These are phyloP conservation scores for Podospora fimiseda DNA, from an alignment of 495 filamentous ascomycete genomes.

Conservation along the genomic window DNA sequence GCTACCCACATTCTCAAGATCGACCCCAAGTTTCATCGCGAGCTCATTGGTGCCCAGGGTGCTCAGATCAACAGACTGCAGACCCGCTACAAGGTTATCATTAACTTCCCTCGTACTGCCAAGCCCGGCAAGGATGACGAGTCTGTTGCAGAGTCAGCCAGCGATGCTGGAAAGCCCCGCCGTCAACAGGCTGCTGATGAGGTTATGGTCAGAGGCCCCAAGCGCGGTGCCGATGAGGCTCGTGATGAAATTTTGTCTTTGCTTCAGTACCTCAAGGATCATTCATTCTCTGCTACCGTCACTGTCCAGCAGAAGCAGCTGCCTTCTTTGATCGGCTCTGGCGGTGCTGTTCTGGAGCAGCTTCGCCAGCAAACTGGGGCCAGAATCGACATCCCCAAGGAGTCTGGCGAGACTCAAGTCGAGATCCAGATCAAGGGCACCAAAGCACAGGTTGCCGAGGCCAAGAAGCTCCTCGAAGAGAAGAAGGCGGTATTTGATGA, in stretches of 20 bases:
- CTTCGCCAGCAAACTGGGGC: conserved; percentile 75
- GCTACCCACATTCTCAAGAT: conserved; percentile 80
- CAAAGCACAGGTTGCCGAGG: conserved; percentile 79
- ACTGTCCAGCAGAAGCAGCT: conserved; percentile 82
- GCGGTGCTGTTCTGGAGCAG: conserved; percentile 83
- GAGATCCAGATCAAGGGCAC: conserved; percentile 87
- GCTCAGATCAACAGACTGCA: conserved; percentile 88
- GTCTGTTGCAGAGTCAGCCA: conserved; percentile 59
- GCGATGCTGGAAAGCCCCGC: conserved; percentile 60
- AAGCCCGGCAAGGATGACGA: conserved; percentile 58
- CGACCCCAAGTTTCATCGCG: conserved; percentile 76
- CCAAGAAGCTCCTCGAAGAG: conserved; percentile 80
- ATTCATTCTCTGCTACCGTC: conserved; percentile 69
- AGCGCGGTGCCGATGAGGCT: conserved; percentile 82
- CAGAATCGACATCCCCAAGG: conserved; percentile 79
- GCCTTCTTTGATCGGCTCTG: conserved; percentile 81
- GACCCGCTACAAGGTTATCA: conserved; percentile 81
- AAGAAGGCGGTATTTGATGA: conserved; percentile 80
- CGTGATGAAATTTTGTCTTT: conserved; percentile 82
- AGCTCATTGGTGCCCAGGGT: conserved; percentile 84
- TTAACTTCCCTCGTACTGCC: conserved; percentile 83
- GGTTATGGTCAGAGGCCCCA: conserved; percentile 83
- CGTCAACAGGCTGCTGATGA: conserved; percentile 81
- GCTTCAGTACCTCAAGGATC: conserved; percentile 79
- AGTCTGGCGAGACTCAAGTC: conserved; percentile 56